Percentiles rank a stretch among this genome's conserved stretches.
These are phyloP conservation scores for Lachancea quebecensis DNA, from an alignment of 805 yeast genomes.

Conservation along the genomic window DNA sequence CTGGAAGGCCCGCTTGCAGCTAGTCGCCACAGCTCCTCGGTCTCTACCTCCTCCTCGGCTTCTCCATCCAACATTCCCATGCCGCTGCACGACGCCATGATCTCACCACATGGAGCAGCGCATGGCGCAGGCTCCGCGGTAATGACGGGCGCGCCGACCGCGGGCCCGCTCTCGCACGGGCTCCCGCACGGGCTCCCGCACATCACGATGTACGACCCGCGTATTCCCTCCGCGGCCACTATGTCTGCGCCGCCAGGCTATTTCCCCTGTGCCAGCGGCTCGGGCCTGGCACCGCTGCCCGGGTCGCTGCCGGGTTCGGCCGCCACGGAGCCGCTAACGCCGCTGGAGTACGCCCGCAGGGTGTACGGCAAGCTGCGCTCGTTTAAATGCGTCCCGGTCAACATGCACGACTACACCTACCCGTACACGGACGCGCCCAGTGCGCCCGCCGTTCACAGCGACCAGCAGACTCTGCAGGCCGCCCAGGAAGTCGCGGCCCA, in stretches of 20 bases:
- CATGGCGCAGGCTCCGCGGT: not conserved
- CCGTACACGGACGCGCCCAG: slow-evolving; percentile 77
- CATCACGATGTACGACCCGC: not conserved
- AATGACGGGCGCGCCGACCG: not conserved
- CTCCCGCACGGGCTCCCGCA: not conserved
- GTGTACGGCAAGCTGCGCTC: slow-evolving; percentile 26
- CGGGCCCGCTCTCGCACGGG: not conserved
- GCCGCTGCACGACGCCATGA: not conserved
- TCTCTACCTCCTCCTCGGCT: not conserved
- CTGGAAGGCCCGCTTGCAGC: slow-evolving; percentile 1
- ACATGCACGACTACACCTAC: slow-evolving; percentile 36
- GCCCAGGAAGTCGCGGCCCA: slow-evolving; percentile 19
- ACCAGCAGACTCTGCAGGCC: slow-evolving; percentile 14
- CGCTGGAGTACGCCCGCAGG: slow-evolving; percentile 26
- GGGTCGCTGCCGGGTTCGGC: not conserved
- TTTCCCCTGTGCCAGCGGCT: not conserved
- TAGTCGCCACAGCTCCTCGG: not conserved
- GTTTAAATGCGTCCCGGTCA: slow-evolving; percentile 27
- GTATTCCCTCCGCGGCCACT: not conserved
- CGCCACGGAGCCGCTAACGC: slow-evolving; percentile 18
- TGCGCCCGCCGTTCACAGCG: slow-evolving; percentile 42
- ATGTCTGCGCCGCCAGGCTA: not conserved
- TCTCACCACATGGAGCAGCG: not conserved
- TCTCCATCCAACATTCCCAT: slow-evolving; percentile 1
- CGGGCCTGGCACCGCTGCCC: not conserved